A percentile compares a stretch with the other conserved stretches of the same genome.
These are phyloP conservation scores for Schizophyllum amplum DNA, from an alignment of 1,284 basidiomycete species.

Conservation along the genomic window DNA sequence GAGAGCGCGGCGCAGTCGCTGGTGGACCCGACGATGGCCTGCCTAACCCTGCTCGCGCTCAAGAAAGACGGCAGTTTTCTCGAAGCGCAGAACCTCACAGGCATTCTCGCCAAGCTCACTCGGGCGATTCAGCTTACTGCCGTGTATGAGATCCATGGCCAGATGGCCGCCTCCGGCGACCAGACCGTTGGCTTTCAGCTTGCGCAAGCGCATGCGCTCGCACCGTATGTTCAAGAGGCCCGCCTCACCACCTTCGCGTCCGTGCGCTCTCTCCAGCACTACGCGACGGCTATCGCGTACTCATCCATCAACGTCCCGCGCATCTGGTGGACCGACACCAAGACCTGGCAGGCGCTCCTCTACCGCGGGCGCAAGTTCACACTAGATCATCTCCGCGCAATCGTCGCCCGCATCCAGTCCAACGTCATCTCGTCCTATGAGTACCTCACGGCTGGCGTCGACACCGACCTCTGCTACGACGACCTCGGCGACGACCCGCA, in stretches of 20 bases:
- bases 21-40: conserved; percentile 17
- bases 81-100: conserved; percentile 14
- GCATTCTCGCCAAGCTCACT: conserved; percentile 12
- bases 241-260: conserved; percentile 15
- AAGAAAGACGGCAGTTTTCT: conserved; percentile 14
- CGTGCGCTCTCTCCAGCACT: conserved; percentile 17
- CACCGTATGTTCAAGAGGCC: conserved; percentile 16
- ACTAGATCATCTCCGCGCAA: conserved; percentile 5
- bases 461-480: conserved; percentile 9
- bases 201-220: not conserved
- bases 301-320: conserved; percentile 12
- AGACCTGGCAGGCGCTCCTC: conserved; percentile 8
- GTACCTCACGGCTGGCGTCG: conserved; percentile 9
- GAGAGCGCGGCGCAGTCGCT: not conserved
- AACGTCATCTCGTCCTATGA: conserved; percentile 13
- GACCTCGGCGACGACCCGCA: conserved; percentile 15
- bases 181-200: not conserved
- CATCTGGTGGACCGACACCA: conserved; percentile 19
- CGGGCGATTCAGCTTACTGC: conserved; percentile 16
- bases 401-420: conserved; percentile 12
- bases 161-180: not conserved
- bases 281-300: conserved; percentile 14
- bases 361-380: conserved; percentile 16
- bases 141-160: conserved; percentile 12
- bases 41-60: conserved; percentile 13